These are phyloP conservation scores for Nepenthes alata DNA, from an alignment of 179 eudicot species.

Conservation along the genomic window DNA sequence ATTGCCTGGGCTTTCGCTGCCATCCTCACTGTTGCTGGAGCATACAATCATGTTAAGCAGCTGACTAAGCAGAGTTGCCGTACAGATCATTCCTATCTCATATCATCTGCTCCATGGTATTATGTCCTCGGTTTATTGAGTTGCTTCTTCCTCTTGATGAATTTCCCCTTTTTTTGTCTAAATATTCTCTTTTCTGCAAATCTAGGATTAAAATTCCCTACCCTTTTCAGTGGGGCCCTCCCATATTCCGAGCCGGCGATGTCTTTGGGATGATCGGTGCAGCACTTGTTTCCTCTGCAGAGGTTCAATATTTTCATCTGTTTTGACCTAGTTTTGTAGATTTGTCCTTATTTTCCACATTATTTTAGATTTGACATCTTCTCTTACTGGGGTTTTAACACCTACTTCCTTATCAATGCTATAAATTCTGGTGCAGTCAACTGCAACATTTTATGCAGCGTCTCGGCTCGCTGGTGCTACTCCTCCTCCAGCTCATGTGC, in stretches of 20 bases:
- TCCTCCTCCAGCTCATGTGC: constrained; percentile 73
- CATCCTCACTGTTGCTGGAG: constrained; percentile 73
- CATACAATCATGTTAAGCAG: constrained; percentile 46
- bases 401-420: neutral
- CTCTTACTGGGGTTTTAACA: neutral
- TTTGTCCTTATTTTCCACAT: neutral
- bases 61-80: constrained; percentile 63
- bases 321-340: neutral
- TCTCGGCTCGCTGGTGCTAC: constrained; percentile 95
- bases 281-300: constrained; percentile 81
- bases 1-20: constrained; percentile 88
- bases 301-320: constrained; percentile 28
- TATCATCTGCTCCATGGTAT: constrained; percentile 90
- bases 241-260: constrained; percentile 86
- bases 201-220: constrained; percentile 73
- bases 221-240: constrained; percentile 95
- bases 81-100: constrained; percentile 52
- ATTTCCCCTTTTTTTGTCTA: neutral
- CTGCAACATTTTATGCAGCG: constrained; percentile 78
- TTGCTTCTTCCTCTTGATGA: neutral
- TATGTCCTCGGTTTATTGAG: neutral
- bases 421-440: constrained; percentile 46
- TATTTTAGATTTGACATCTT: neutral
- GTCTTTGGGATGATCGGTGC: constrained; percentile 99
- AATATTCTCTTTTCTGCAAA: constrained; percentile 5